Evolutionary conservation across 2,329 filamentous ascomycete genomes (phyloP).

Genomic region (Aspergillus vadensis): DNA sequence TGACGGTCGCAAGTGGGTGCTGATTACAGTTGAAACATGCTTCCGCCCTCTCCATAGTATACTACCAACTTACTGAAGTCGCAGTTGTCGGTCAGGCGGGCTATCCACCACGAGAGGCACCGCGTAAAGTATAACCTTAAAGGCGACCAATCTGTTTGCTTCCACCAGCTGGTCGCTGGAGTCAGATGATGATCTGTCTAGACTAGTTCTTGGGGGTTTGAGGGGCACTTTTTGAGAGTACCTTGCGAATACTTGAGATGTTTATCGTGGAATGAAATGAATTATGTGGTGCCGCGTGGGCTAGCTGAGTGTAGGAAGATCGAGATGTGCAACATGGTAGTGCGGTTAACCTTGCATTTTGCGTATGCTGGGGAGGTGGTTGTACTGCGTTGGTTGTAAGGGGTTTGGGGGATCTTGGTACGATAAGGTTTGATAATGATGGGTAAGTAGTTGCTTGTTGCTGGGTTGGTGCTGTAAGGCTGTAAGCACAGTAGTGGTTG

Average conservation of each 20-base stretch:
- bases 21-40: neutral
- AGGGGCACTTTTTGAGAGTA: neutral
- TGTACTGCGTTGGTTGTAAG: neutral
- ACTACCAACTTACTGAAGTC: neutral
- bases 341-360: neutral
- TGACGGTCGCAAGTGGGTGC: neutral
- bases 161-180: neutral
- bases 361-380: neutral
- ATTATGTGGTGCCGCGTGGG: neutral
- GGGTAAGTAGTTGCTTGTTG: neutral
- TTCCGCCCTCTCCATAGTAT: neutral
- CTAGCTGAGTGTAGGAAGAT: neutral
- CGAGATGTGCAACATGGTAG: neutral
- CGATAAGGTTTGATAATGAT: neutral
- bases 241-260: neutral
- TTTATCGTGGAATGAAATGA: neutral
- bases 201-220: neutral
- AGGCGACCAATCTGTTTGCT: neutral
- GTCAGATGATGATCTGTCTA: conserved; percentile 3
- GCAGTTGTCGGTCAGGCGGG: conserved; percentile 4
- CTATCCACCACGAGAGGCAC: conserved; percentile 3
- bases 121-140: conserved; percentile 3
- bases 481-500: neutral
- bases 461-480: neutral
- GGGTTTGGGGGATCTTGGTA: neutral